Base-by-base conservation (phyloP, 352 stramenopile species). In the Peronospora belbahrii region DNA sequence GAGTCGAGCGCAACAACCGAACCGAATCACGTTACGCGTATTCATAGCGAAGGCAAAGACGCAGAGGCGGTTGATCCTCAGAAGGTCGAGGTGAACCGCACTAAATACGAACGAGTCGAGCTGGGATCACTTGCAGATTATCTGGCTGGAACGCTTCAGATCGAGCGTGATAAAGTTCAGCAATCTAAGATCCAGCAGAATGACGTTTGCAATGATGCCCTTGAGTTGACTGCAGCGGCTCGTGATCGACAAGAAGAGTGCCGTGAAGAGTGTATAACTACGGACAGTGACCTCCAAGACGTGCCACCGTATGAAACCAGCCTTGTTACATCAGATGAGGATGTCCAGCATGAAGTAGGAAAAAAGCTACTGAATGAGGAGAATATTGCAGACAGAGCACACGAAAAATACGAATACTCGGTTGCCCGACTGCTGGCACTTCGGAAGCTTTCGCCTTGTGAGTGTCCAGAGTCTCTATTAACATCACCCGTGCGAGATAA, bases 61-160 rank as follows among this genome's bases (percentile, higher is more conserved):
- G n/a, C 15, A 34, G 22, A 35, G 15, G 34, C 43, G 6, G 15
- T 18, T 19, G 18, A 14, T 6, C 33, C 20, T 14, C 36, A 47
- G 18, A 34, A 43, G 19, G 10, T 15, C 15, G 11, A 2, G 6
- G 22, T 20, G 35, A 51, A 54, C 39, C 56, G 56, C 6, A 35
- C 50, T 48, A 37, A 51, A 31, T 54, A 55, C 25, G 51, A 59
- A 2, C 60, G 60, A 6, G 56, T 66, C 14, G 56, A 70, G 37
- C 28, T 70, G 18, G 60, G 60, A 23, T 70, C 60, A 6, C 30
- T 70, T 4, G 60, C 51, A 35, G 56, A 66, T 25, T 52, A 55
- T 23, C 36, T 70, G 14, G 44, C 51, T 11, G 47, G 60, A 43
- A 57, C 40, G 10, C 10, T 32, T 1, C 10, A 31, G 25, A 6